Base-by-base conservation (phyloP, 1,284 basidiomycete species). In the Tilletia indica region DNA sequence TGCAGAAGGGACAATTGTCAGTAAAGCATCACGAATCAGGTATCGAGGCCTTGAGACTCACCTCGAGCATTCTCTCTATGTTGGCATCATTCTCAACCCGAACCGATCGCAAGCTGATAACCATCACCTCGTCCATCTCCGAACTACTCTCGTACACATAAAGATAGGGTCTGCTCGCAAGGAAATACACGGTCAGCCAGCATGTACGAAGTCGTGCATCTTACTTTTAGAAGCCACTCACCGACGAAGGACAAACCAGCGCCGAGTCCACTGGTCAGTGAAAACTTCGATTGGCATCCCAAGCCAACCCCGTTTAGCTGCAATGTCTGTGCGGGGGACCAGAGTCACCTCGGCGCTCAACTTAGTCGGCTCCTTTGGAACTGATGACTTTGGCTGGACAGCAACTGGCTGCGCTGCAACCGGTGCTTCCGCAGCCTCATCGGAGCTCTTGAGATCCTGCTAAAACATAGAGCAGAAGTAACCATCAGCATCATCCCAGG, bases 11-110 rank as follows among this genome's bases (percentile, higher is more conserved):
- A 42, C 49, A 42, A 63, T 14, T n/a, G 36, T 49, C 16, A 49
- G n/a, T 11, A 11, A 49, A 68, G n/a, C 45, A 39, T 8, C 51
- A 1, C 19, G 51, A 1, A 9, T 54, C 25, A 31, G 25, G 12
- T 2, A 49, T 49, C 12, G 48, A 25, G 51, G 16, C 51, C 21
- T 16, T 4, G 9, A 6, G 19, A 71, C 70, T 70, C 84, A 95
- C 94, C 80, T 91, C 92, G 63, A 97, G 88, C 72, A 98, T 87
- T 56, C 86, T 85, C 85, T 95, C 93, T 83, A 97, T 93, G 76
- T 92, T 91, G 36, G 92, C 89, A 80, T 93, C 93, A 75, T 89
- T 89, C 81, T 93, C 92, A 19, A 97, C 90, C 76, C 92, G 92
- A 61, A 94, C 92, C 45, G 91, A 91, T 34, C 87, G 88, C 66